phyloP scores from a whole-genome alignment of 208 protist species.

The Leishmania major region DNA sequence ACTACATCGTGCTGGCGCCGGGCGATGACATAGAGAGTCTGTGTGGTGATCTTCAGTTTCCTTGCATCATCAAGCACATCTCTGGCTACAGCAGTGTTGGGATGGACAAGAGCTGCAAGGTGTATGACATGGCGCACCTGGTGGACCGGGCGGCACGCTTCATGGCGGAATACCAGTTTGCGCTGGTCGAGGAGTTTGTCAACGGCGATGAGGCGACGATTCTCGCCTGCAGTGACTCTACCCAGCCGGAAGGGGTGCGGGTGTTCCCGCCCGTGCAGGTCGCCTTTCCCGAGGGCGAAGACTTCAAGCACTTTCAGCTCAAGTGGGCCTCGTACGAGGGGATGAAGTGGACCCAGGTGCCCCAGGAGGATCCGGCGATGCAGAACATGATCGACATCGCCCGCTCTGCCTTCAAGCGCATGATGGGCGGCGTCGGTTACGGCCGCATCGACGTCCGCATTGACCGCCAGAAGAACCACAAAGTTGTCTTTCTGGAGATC shows the following conservation, averaged over 20 bases:
- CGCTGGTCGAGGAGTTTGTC: conserved; percentile 91
- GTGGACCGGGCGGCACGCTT: conserved; percentile 57
- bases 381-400: conserved; percentile 69
- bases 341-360: conserved; percentile 79
- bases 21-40: conserved; percentile 51
- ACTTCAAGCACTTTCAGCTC: conserved; percentile 93
- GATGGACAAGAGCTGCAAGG: conserved; percentile 92
- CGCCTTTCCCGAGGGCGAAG: conserved; percentile 78
- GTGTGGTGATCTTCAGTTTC: conserved; percentile 58
- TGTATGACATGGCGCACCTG: conserved; percentile 58
- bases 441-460: conserved; percentile 89
- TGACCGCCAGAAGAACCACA: conserved; percentile 45
- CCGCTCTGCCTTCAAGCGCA: conserved; percentile 75
- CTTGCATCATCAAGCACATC: conserved; percentile 91
- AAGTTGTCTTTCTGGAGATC: conserved; percentile 89
- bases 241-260: conserved; percentile 72
- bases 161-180: conserved; percentile 81
- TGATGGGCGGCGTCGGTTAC: conserved; percentile 92
- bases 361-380: conserved; percentile 67
- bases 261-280: conserved; percentile 86
- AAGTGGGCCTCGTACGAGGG: conserved; percentile 92
- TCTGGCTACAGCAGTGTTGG: conserved; percentile 90
- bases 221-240: conserved; percentile 69
- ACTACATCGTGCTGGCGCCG: conserved; percentile 61
- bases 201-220: conserved; percentile 87